These are phyloP conservation scores for Orbilia quercus DNA, from an alignment of 2,329 filamentous ascomycete species.

Conservation along the genomic window DNA sequence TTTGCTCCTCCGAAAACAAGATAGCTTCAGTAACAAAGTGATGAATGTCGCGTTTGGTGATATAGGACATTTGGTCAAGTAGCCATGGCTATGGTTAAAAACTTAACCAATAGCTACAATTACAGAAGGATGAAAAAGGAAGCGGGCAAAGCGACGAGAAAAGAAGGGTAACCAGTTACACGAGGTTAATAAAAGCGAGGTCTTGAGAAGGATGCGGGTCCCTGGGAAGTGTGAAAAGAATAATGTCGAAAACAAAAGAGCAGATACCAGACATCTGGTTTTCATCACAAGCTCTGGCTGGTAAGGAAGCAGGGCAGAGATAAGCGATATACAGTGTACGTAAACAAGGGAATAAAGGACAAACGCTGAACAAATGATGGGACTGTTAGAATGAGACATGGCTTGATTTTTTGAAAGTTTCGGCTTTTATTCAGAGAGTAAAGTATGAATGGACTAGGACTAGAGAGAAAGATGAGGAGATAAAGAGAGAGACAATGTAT, in stretches of 20 bases:
- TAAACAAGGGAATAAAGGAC: conserved; percentile 5
- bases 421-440: conserved; percentile 22
- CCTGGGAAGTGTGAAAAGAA: conserved; percentile 9
- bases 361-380: conserved; percentile 36
- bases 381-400: conserved; percentile 21
- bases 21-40: background rate
- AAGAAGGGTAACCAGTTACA: conserved; percentile 20
- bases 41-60: background rate
- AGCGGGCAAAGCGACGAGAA: conserved; percentile 3
- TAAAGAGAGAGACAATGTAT: conserved; percentile 6
- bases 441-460: background rate
- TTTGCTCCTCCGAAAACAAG: conserved; percentile 19
- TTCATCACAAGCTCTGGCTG: conserved; percentile 29
- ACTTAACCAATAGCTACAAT: conserved; percentile 22
- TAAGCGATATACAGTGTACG: conserved; percentile 2
- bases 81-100: conserved; percentile 9
- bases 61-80: background rate
- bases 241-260: conserved; percentile 12
- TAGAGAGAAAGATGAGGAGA: background rate
- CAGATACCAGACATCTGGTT: conserved; percentile 24
- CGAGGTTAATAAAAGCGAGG: conserved; percentile 3
- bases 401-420: conserved; percentile 22
- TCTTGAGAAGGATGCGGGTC: conserved; percentile 11
- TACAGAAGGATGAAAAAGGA: conserved; percentile 10
- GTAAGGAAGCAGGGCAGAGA: background rate